These are phyloP conservation scores for Lentinula boryana DNA, from an alignment of 768 basidiomycete species.

Conservation along the genomic window DNA sequence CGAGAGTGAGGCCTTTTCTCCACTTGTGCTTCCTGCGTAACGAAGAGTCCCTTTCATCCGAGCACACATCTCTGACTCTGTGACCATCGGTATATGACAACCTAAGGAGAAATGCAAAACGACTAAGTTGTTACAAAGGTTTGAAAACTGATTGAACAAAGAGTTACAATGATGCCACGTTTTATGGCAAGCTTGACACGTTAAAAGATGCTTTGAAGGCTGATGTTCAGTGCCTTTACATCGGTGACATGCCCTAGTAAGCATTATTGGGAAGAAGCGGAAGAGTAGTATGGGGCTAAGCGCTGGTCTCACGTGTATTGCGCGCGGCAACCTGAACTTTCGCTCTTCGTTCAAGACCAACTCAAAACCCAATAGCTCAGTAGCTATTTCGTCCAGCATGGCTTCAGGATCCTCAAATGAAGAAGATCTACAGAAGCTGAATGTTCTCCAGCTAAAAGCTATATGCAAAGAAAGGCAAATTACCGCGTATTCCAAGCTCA, in stretches of 20 bases:
- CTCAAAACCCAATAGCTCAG: too few relatives aligned
- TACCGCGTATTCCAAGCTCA: slow-evolving; percentile 61
- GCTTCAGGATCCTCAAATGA: background rate
- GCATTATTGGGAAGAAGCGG: background rate
- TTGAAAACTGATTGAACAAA: background rate
- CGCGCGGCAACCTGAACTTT: too few relatives aligned
- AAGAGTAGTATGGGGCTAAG: too few relatives aligned
- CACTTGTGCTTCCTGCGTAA: background rate
- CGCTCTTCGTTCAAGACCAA: too few relatives aligned
- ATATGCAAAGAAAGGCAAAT: slow-evolving; percentile 62
- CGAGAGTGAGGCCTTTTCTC: background rate
- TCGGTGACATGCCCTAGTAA: slow-evolving; percentile 14
- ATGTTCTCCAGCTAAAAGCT: slow-evolving; percentile 58
- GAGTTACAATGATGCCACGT: slow-evolving; percentile 27
- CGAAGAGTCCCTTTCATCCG: background rate
- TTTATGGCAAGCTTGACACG: slow-evolving; percentile 24
- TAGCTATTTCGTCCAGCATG: background rate
- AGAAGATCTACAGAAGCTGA: slow-evolving; percentile 38
- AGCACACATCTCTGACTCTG: background rate
- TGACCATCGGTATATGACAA: background rate
- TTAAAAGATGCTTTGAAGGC: slow-evolving; percentile 24
- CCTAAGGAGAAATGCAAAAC: background rate
- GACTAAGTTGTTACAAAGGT: background rate
- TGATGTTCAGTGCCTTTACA: slow-evolving; percentile 19
- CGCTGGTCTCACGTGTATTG: too few relatives aligned